Evolutionary conservation across 1,284 basidiomycete species (phyloP).

Genomic region (Coniferiporia sulphurascens): DNA sequence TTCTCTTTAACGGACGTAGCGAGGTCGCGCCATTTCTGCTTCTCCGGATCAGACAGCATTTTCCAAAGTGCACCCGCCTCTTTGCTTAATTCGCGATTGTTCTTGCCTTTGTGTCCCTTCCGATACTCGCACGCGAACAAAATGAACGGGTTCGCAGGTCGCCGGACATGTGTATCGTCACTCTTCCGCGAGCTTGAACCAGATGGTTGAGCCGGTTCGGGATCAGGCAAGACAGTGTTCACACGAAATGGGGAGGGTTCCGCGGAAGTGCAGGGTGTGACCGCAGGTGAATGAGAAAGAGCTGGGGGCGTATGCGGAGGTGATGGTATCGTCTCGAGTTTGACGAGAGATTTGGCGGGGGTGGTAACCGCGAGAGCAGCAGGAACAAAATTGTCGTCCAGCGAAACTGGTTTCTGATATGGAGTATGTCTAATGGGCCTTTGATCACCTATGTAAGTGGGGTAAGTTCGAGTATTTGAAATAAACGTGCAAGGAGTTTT

Average conservation of each 20-base stretch:
- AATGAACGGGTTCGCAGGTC: conserved; percentile 83
- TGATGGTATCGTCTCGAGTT: neutral
- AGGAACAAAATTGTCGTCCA: neutral
- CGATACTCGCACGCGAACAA: conserved; percentile 52
- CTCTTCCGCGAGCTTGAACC: neutral
- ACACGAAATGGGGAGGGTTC: neutral
- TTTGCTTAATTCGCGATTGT: conserved; percentile 56
- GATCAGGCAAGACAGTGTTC: neutral
- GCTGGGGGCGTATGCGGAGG: neutral
- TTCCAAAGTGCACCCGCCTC: conserved; percentile 54
- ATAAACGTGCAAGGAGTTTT: neutral
- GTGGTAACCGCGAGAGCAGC: neutral
- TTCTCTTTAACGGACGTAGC: conserved; percentile 55
- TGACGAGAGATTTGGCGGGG: neutral
- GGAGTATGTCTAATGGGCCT: neutral
- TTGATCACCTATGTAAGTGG: neutral
- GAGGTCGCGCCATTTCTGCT: conserved; percentile 44
- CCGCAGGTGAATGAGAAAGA: neutral
- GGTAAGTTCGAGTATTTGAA: neutral
- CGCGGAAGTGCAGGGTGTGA: conserved; percentile 1
- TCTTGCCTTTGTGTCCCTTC: conserved; percentile 37
- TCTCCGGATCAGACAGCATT: conserved; percentile 40
- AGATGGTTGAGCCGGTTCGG: neutral
- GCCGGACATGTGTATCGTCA: conserved; percentile 39
- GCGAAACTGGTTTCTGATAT: neutral